phyloP scores from a whole-genome alignment of 2,329 filamentous ascomycete genomes.

The Hypoxylon sp. region DNA sequence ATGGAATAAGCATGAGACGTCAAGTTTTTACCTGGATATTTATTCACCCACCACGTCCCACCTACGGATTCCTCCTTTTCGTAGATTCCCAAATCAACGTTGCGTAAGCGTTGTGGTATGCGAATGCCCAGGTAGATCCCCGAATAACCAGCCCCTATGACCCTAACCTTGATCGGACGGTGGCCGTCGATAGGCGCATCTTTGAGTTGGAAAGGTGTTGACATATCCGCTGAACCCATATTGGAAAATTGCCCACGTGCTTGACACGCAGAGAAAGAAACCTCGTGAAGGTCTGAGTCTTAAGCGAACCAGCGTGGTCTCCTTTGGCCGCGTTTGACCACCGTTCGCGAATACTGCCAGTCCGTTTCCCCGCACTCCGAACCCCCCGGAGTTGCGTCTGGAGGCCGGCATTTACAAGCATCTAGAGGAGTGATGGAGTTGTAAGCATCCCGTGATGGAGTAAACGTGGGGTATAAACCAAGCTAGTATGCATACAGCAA shows the following conservation, averaged over 20 bases:
- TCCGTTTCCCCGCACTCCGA: constrained; percentile 36
- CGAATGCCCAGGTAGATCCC: constrained; percentile 56
- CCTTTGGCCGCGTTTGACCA: background rate
- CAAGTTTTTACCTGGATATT: constrained; percentile 53
- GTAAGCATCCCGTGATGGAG: constrained; percentile 4
- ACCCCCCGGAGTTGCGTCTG: constrained; percentile 7
- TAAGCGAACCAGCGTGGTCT: constrained; percentile 5
- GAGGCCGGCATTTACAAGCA: constrained; percentile 31
- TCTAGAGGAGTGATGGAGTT: constrained; percentile 15
- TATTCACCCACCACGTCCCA: constrained; percentile 59
- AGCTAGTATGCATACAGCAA: constrained; percentile 21
- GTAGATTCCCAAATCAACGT: constrained; percentile 55
- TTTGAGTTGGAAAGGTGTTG: constrained; percentile 45
- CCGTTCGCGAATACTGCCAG: background rate
- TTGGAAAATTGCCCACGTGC: background rate
- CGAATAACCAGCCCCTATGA: constrained; percentile 56
- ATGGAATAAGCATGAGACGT: background rate
- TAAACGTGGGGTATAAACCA: constrained; percentile 23
- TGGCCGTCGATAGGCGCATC: constrained; percentile 52
- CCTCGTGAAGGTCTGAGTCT: background rate
- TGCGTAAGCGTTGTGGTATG: constrained; percentile 55
- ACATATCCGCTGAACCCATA: constrained; percentile 30
- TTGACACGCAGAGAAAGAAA: constrained; percentile 1
- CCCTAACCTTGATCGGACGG: constrained; percentile 55
- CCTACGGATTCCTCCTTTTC: constrained; percentile 56